Evolutionary conservation across 495 filamentous ascomycete genomes (phyloP).

Genomic region (Xylaria palmicola): DNA sequence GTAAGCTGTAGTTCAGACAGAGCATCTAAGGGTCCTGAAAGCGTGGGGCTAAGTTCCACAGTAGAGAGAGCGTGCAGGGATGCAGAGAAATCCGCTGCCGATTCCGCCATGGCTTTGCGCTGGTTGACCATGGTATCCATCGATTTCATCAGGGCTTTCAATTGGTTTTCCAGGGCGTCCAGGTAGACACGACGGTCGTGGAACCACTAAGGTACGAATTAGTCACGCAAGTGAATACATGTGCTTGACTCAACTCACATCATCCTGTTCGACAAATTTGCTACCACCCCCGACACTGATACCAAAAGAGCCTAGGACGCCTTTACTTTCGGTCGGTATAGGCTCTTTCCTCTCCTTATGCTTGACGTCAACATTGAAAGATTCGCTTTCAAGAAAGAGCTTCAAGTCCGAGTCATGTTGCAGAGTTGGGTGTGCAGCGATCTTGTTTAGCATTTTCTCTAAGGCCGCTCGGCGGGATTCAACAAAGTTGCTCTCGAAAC

Average conservation of each 20-base stretch:
- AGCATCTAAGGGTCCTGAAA: conserved; percentile 84
- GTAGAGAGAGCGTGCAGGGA: conserved; percentile 86
- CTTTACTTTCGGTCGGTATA: conserved; percentile 83
- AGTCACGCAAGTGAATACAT: conserved; percentile 8
- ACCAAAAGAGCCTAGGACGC: conserved; percentile 82
- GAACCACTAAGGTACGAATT: conserved; percentile 69
- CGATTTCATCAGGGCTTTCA: conserved; percentile 89
- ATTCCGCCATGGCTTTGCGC: conserved; percentile 87
- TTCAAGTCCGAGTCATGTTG: conserved; percentile 94
- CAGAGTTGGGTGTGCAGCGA: conserved; percentile 81
- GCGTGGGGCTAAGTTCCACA: conserved; percentile 83
- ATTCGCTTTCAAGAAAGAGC: conserved; percentile 92
- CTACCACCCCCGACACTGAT: conserved; percentile 67
- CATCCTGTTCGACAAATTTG: conserved; percentile 98
- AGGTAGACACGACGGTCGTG: conserved; percentile 93
- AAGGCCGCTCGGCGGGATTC: conserved; percentile 85
- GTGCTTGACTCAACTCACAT: conserved; percentile 58
- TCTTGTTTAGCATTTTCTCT: conserved; percentile 97
- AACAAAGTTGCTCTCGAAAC: conserved; percentile 96
- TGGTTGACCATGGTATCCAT: conserved; percentile 90
- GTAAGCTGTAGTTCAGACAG: conserved; percentile 90
- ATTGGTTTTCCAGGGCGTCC: conserved; percentile 90
- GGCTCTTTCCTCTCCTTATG: conserved; percentile 94
- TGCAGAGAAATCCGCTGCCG: conserved; percentile 86
- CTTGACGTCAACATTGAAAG: conserved; percentile 94